These are phyloP conservation scores for Hymenoscyphus infarciens DNA, from an alignment of 2,329 filamentous ascomycete genomes.

Conservation along the genomic window DNA sequence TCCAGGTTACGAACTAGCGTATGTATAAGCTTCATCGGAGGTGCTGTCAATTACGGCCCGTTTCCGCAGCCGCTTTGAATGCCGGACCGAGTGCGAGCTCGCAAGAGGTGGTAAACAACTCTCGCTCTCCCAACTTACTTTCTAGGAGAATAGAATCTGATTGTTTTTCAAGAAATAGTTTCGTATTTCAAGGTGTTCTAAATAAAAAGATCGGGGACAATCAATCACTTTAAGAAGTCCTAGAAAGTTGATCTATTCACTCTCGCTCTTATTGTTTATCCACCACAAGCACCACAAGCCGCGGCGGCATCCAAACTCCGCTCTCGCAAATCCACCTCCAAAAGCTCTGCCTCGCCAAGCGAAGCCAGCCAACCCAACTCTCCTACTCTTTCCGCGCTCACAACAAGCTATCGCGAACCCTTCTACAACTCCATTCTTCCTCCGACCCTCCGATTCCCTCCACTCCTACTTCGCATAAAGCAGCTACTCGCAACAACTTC, in stretches of 20 bases:
- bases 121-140: too few species aligned
- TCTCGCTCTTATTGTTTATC: background rate
- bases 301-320: background rate
- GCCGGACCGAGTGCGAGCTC: background rate
- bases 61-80: background rate
- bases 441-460: slow-evolving; percentile 16
- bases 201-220: too few species aligned
- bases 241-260: background rate
- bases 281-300: too few species aligned
- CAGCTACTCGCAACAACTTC: slow-evolving; percentile 14
- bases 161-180: too few species aligned
- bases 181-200: too few species aligned
- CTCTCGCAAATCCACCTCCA: background rate
- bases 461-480: slow-evolving; percentile 17
- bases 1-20: background rate
- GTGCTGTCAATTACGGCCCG: background rate
- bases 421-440: slow-evolving; percentile 10
- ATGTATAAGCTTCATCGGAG: background rate
- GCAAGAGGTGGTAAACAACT: too few species aligned
- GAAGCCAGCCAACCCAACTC: background rate
- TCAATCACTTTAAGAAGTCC: background rate
- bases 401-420: slow-evolving; percentile 21
- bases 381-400: slow-evolving; percentile 14
- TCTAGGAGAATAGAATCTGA: too few species aligned
- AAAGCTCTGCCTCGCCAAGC: slow-evolving; percentile 3